These are phyloP conservation scores for Gaertneriomyces sp. DNA, from an alignment of 192 early-diverging fungal genomes.

Conservation along the genomic window DNA sequence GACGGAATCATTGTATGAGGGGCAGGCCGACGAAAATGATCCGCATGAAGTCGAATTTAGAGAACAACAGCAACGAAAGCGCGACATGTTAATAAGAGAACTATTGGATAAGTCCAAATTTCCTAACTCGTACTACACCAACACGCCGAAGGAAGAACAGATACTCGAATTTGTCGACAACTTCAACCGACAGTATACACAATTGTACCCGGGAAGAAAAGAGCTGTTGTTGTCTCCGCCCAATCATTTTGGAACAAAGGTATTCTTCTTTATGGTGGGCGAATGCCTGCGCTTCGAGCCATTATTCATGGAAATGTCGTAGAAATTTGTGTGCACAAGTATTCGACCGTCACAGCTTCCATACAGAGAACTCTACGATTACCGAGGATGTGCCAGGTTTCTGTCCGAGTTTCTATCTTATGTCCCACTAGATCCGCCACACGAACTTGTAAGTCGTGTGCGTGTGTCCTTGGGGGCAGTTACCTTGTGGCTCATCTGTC, in stretches of 20 bases:
- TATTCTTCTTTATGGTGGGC: constrained; percentile 2
- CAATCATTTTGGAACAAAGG: constrained; percentile 55
- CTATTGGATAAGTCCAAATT: constrained; percentile 42
- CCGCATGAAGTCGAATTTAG: constrained; percentile 41
- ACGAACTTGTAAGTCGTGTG: constrained; percentile 47
- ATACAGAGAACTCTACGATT: constrained; percentile 55
- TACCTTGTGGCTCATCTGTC: constrained; percentile 1
- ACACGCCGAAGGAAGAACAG: constrained; percentile 43
- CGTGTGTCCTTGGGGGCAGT: not conserved
- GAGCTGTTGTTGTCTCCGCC: constrained; percentile 42
- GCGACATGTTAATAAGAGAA: constrained; percentile 21
- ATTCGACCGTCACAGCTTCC: constrained; percentile 54
- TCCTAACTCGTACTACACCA: constrained; percentile 43
- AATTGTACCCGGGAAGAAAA: constrained; percentile 54
- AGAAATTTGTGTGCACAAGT: constrained; percentile 60
- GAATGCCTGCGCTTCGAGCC: not conserved
- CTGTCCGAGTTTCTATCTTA: constrained; percentile 55
- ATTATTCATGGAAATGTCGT: not conserved
- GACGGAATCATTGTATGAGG: too few species aligned
- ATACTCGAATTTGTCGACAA: constrained; percentile 55
- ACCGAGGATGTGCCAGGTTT: constrained; percentile 50
- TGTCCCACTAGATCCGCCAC: constrained; percentile 48
- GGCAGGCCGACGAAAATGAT: constrained; percentile 10
- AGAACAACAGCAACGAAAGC: constrained; percentile 31
- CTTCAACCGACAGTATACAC: constrained; percentile 54